Evolutionary conservation across 1,139 yeast genomes (phyloP), one percentile per base, ranked within the genome.

Genomic region (Yamadazyma epiphylla): DNA sequence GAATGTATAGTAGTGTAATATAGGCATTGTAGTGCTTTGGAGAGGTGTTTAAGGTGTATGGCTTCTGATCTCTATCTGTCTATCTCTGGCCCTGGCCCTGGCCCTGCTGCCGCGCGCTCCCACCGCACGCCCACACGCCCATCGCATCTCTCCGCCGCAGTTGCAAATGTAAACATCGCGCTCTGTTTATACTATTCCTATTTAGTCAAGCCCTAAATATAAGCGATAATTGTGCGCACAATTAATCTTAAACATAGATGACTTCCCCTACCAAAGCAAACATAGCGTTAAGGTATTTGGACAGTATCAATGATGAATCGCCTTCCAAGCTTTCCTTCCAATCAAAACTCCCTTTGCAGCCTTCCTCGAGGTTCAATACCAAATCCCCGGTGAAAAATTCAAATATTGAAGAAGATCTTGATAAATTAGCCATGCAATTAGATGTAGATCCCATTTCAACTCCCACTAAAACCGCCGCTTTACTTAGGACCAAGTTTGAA

Each of bases 291-390:
- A 47, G 55, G 42, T 63, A 63, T 36, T 46, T 63, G 30, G 64
- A 59, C 28, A 45, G 61, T 3, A 45, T 62, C 19, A 51, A 50
- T 27, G 59, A 56, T 35, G 20, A 42, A 35, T 35, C 52, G 8
- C 49, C 55, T 5, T 36, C 48, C 12, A 46, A 55, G 33, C 31
- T 47, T 29, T n/a, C n/a, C n/a, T n/a, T n/a, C n/a, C n/a, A n/a
- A n/a, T n/a, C n/a, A n/a, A n/a, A n/a, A n/a, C n/a, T n/a, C n/a
- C 65, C 67, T 1, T 48, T 61, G 25, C 58, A 51, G 35, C 70
- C 69, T 5, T 42, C 67, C 3, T 47, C 43, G 22, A 56, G 48
- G 34, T 46, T 43, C 36, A 60, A 63, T 37, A 26, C 52, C 8
- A 32, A 42, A 12, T 30, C 36, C 10, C 39, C 17, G 13, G 26